phyloP scores from a whole-genome alignment of 2,329 filamentous ascomycete species.

The Curvularia sp. region DNA sequence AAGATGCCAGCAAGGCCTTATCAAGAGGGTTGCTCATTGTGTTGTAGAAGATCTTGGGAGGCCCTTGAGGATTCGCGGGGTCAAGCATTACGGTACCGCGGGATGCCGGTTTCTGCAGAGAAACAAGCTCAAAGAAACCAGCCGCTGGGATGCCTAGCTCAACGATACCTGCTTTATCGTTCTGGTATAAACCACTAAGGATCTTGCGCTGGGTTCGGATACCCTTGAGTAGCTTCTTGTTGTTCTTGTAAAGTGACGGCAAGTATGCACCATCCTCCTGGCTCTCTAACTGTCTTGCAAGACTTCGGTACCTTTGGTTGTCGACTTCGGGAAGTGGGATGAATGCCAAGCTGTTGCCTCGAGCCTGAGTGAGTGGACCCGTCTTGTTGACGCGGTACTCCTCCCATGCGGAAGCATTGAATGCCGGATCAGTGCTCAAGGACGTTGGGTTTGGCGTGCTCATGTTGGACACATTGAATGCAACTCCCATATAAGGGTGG shows the following conservation, averaged over 20 bases:
- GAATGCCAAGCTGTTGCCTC: slow-evolving; percentile 38
- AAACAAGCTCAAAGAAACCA: slow-evolving; percentile 33
- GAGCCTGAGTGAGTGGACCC: slow-evolving; percentile 36
- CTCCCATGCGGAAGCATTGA: slow-evolving; percentile 39
- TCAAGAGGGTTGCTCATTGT: slow-evolving; percentile 43
- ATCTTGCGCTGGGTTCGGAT: slow-evolving; percentile 38
- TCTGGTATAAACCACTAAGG: slow-evolving; percentile 33
- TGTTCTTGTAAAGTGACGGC: slow-evolving; percentile 34
- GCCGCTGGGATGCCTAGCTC: slow-evolving; percentile 47
- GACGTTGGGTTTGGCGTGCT: slow-evolving; percentile 33
- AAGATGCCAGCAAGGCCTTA: slow-evolving; percentile 42
- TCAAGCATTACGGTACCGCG: slow-evolving; percentile 45
- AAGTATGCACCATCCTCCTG: slow-evolving; percentile 28
- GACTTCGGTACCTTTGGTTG: slow-evolving; percentile 23
- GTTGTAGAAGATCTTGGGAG: slow-evolving; percentile 37
- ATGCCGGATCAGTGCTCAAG: slow-evolving; percentile 30
- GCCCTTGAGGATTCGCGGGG: slow-evolving; percentile 36
- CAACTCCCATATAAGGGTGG: slow-evolving; percentile 35
- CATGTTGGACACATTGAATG: slow-evolving; percentile 30
- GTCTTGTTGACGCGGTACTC: slow-evolving; percentile 36
- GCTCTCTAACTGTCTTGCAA: slow-evolving; percentile 23
- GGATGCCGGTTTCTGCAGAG: slow-evolving; percentile 51
- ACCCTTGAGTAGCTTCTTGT: slow-evolving; percentile 34
- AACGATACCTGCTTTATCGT: slow-evolving; percentile 33
- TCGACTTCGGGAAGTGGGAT: slow-evolving; percentile 37